Percentiles rank a stretch among this genome's conserved stretches.
These are phyloP conservation scores for Lachnellula cervina DNA, from an alignment of 2,329 filamentous ascomycete genomes.

Conservation along the genomic window DNA sequence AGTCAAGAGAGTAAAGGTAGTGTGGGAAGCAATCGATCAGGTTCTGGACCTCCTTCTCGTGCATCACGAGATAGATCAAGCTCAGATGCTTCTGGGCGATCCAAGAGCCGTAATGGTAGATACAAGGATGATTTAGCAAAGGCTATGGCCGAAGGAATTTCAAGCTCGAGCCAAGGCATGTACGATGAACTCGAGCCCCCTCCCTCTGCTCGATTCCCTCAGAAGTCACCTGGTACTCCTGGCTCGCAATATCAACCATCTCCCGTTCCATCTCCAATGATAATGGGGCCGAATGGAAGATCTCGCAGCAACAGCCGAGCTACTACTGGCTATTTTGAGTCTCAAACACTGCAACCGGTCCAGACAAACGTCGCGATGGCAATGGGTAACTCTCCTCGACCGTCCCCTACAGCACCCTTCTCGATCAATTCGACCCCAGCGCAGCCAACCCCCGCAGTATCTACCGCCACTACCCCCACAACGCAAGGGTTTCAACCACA, in stretches of 20 bases:
- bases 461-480: slow-evolving; percentile 21
- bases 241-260: slow-evolving; percentile 20
- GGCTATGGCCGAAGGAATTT: slow-evolving; percentile 24
- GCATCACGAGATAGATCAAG: slow-evolving; percentile 28
- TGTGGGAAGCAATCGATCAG: slow-evolving; percentile 19
- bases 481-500: slow-evolving; percentile 16
- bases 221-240: slow-evolving; percentile 21
- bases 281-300: slow-evolving; percentile 12
- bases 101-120: slow-evolving; percentile 28
- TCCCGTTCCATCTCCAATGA: slow-evolving; percentile 24
- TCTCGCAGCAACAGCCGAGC: slow-evolving; percentile 27
- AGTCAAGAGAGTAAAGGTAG: slow-evolving; percentile 16
- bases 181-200: slow-evolving; percentile 22
- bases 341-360: slow-evolving; percentile 19
- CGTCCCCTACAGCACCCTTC: slow-evolving; percentile 29
- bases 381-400: slow-evolving; percentile 26
- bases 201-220: slow-evolving; percentile 19
- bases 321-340: slow-evolving; percentile 23
- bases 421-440: slow-evolving; percentile 27
- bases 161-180: slow-evolving; percentile 17
- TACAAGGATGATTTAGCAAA: slow-evolving; percentile 28
- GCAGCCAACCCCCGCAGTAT: slow-evolving; percentile 19
- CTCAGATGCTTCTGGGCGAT: slow-evolving; percentile 28
- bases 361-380: slow-evolving; percentile 21
- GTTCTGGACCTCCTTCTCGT: slow-evolving; percentile 24